These are phyloP conservation scores for Groenewaldozyma tartarivorans DNA, from an alignment of 805 yeast species.

Conservation along the genomic window DNA sequence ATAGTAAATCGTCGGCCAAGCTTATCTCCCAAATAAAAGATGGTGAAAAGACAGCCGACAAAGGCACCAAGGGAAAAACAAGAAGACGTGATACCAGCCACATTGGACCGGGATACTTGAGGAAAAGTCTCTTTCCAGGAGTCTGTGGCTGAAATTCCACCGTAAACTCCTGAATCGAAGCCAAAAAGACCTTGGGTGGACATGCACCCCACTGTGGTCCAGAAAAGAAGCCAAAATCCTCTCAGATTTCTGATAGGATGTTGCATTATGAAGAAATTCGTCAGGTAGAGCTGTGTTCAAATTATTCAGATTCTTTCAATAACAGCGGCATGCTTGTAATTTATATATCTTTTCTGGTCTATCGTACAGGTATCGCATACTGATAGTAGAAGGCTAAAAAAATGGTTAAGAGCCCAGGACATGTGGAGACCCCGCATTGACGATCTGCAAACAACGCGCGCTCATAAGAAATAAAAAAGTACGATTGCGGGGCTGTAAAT, in stretches of 20 bases:
- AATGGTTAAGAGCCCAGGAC: too few relatives aligned
- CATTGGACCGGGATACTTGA: conserved; percentile 4
- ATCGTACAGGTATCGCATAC: too few relatives aligned
- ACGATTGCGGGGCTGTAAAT: too few relatives aligned
- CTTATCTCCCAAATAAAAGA: conserved; percentile 33
- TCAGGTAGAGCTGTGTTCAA: too few relatives aligned
- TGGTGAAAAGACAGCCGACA: conserved; percentile 1
- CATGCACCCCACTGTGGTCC: conserved; percentile 3
- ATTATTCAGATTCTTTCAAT: too few relatives aligned
- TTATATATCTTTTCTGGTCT: too few relatives aligned
- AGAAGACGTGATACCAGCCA: conserved; percentile 8
- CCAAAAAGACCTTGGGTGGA: conserved; percentile 8
- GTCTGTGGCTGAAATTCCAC: conserved; percentile 4
- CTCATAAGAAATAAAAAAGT: too few relatives aligned
- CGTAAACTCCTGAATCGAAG: conserved; percentile 8
- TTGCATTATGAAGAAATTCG: conserved; percentile 4
- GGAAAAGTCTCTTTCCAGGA: conserved; percentile 8
- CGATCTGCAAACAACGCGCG: too few relatives aligned
- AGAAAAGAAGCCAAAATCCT: conserved; percentile 7
- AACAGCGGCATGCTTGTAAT: too few relatives aligned
- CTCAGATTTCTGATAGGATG: conserved; percentile 3
- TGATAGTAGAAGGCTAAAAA: too few relatives aligned
- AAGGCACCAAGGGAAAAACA: conserved; percentile 7
- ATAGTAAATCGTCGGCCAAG: conserved; percentile 40
- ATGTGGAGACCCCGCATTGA: too few relatives aligned